Percentiles rank a stretch among this genome's conserved stretches.
Evolutionary conservation across 2,329 filamentous ascomycete genomes (phyloP).

Genomic region (Peltaster fructicola): DNA sequence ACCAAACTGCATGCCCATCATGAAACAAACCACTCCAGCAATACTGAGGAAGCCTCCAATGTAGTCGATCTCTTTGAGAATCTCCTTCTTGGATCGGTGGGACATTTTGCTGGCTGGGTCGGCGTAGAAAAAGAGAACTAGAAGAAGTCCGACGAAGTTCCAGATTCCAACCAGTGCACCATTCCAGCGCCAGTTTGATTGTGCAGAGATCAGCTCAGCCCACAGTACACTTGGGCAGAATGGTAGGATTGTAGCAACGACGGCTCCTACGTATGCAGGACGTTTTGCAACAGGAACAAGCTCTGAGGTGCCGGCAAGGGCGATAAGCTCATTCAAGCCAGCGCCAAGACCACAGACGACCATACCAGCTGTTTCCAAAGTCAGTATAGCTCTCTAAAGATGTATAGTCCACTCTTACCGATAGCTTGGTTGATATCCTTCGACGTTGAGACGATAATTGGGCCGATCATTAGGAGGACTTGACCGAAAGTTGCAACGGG

Average conservation of each 20-base stretch:
- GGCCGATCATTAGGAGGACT: slow-evolving; percentile 37
- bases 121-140: slow-evolving; percentile 36
- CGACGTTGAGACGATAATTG: slow-evolving; percentile 41
- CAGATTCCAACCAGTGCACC: slow-evolving; percentile 36
- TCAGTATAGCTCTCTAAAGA: slow-evolving; percentile 1
- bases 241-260: slow-evolving; percentile 45
- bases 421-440: slow-evolving; percentile 44
- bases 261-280: slow-evolving; percentile 41
- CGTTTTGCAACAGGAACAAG: slow-evolving; percentile 48
- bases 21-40: slow-evolving; percentile 32
- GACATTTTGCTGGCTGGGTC: slow-evolving; percentile 30
- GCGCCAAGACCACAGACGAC: slow-evolving; percentile 47
- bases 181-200: slow-evolving; percentile 37
- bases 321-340: slow-evolving; percentile 51
- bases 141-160: slow-evolving; percentile 33
- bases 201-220: slow-evolving; percentile 37
- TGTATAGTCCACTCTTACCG: slow-evolving; percentile 20
- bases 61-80: slow-evolving; percentile 33
- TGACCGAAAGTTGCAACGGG: slow-evolving; percentile 41
- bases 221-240: slow-evolving; percentile 46
- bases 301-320: slow-evolving; percentile 50
- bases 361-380: slow-evolving; percentile 22
- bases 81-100: slow-evolving; percentile 21
- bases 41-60: slow-evolving; percentile 35
- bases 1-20: slow-evolving; percentile 24